phyloP scores from a whole-genome alignment of 441 rosid genomes.

The Macaranga tanarius region DNA sequence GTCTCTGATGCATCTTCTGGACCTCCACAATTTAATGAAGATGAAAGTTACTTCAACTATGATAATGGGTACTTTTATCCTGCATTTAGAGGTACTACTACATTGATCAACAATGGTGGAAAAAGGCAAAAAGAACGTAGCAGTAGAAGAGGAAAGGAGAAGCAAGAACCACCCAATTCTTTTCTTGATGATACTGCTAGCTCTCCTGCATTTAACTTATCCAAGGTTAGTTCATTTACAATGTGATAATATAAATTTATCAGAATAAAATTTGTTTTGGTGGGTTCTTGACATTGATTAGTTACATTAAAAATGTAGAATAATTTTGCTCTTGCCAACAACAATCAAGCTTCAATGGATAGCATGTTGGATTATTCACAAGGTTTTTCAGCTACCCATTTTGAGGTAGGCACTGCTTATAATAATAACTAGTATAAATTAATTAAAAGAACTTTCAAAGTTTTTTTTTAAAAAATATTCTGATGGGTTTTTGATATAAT shows the following conservation, averaged over 20 bases:
- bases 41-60: conserved; percentile 27
- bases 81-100: conserved; percentile 12
- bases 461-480: too few species aligned
- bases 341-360: conserved; percentile 48
- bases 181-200: conserved; percentile 91
- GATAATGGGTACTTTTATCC: conserved; percentile 22
- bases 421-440: too few species aligned
- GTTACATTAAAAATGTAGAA: conserved; percentile 28
- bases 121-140: conserved; percentile 41
- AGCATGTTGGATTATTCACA: conserved; percentile 60
- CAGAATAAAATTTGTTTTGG: too few species aligned
- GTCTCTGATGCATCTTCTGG: conserved; percentile 99
- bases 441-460: too few species aligned
- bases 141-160: conserved; percentile 25
- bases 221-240: conserved; percentile 36
- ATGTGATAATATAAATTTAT: too few species aligned
- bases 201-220: conserved; percentile 57
- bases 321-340: conserved; percentile 29
- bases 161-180: conserved; percentile 37
- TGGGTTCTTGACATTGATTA: not conserved
- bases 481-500: too few species aligned
- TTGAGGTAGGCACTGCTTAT: conserved; percentile 44
- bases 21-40: conserved; percentile 62
- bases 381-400: conserved; percentile 62
- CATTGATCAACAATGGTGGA: conserved; percentile 24